These are phyloP conservation scores for Vigna radiata DNA, from an alignment of 306 rosid genomes.

Conservation along the genomic window DNA sequence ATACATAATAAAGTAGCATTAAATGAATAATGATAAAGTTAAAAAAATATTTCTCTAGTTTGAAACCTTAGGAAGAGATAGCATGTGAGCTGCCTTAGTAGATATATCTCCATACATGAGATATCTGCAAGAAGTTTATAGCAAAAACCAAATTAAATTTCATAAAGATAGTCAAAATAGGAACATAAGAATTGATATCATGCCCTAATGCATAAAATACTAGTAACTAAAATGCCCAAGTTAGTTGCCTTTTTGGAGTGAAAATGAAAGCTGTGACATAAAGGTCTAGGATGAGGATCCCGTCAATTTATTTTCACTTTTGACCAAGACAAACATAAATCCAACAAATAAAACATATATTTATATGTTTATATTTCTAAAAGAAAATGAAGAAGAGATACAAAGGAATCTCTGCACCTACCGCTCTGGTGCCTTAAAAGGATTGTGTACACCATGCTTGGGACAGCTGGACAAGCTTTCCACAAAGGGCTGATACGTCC, in stretches of 20 bases:
- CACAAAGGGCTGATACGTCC: constrained; percentile 75
- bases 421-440: constrained; percentile 98
- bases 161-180: constrained; percentile 24
- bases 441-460: constrained; percentile 95
- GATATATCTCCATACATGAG: constrained; percentile 85
- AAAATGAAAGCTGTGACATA: constrained; percentile 26
- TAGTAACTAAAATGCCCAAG: constrained; percentile 4
- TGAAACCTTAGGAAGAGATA: constrained; percentile 82
- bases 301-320: not conserved
- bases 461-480: constrained; percentile 91
- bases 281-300: constrained; percentile 6
- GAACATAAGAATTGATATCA: constrained; percentile 18
- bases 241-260: constrained; percentile 19
- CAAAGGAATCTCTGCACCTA: constrained; percentile 45
- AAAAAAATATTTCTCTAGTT: not conserved
- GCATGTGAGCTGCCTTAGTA: constrained; percentile 87
- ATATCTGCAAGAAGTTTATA: constrained; percentile 63
- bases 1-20: constrained; percentile 13
- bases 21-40: not conserved
- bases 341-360: not conserved
- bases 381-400: constrained; percentile 2
- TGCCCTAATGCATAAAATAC: constrained; percentile 3
- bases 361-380: constrained; percentile 3
- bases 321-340: not conserved
- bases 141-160: constrained; percentile 31